Evolutionary conservation across 257 asterid species (phyloP), one percentile per base, ranked within the genome.

Genomic region (Thymus quinquecostatus): DNA sequence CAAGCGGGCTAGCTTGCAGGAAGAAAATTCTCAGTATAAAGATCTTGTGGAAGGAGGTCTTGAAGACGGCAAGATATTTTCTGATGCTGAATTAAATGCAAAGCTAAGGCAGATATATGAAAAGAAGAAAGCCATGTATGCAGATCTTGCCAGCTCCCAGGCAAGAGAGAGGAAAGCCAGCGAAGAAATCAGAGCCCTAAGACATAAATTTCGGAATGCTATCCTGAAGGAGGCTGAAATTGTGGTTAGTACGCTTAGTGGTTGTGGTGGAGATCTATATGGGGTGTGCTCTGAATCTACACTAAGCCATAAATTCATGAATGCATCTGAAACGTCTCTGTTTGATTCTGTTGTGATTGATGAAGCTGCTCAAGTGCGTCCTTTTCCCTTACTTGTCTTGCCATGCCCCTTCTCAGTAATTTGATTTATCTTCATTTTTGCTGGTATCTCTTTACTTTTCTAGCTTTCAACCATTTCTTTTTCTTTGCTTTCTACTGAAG

Each of bases 261-360:
- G 99, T 79, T 89, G 97, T 71, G 99, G 99, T 78, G 99, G 98
- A 69, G 98, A 88, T 79, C 74, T 95, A 40, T 89, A 88, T 80
- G 98, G 95, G 74, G 98, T 86, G 75, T 91, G 99, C 83, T 82
- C 96, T 48, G 97, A 88, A 74, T 84, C 96, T 34, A 68, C 82
- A 64, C 81, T 88, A 53, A 79, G 85, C 82, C 92, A 91, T 78
- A 95, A 84, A 75, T 95, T 95, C 82, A 69, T 81, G 68, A 76
- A 77, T 75, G 77, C 96, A 73, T 79, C 87, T 55, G 99, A 92
- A 73, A 81, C 79, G 80, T 70, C 84, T 69, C 82, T 95, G 50
- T 95, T 95, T 85, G 99, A 95, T 84, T 98, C 98, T 62, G 93
- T 95, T 82, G 93, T 95, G 81, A 88, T 95, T 79, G 99, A 95